Evolutionary conservation across 1,284 basidiomycete genomes (phyloP).

Genomic region (Tylopilus sp.): DNA sequence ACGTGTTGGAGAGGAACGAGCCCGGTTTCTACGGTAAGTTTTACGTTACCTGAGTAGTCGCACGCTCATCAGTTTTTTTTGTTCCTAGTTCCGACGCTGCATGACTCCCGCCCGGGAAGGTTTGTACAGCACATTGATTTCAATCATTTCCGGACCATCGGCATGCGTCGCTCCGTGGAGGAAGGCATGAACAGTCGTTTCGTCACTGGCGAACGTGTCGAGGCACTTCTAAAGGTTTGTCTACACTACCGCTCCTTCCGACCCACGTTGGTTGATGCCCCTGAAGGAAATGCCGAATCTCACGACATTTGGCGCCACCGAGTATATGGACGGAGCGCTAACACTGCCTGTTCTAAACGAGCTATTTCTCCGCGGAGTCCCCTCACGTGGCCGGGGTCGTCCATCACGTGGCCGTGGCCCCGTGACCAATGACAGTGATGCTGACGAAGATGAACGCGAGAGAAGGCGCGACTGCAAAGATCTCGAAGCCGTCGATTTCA

Average conservation of each 20-base stretch:
- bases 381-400: constrained; percentile 65
- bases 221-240: constrained; percentile 76
- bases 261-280: constrained; percentile 16
- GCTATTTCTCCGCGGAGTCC: constrained; percentile 77
- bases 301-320: constrained; percentile 83
- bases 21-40: constrained; percentile 63
- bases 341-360: constrained; percentile 81
- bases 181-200: constrained; percentile 89
- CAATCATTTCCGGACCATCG: constrained; percentile 92
- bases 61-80: constrained; percentile 3
- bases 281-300: constrained; percentile 82
- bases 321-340: constrained; percentile 93
- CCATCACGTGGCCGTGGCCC: constrained; percentile 65
- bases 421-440: constrained; percentile 47
- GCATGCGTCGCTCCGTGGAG: constrained; percentile 88
- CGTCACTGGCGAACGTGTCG: constrained; percentile 86
- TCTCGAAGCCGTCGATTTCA: constrained; percentile 88
- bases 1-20: constrained; percentile 58
- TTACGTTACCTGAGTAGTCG: neutral
- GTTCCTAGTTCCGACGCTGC: constrained; percentile 62
- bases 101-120: constrained; percentile 73
- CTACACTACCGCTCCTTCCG: constrained; percentile 1
- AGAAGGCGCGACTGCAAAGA: constrained; percentile 75
- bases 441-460: constrained; percentile 71
- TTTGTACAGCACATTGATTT: constrained; percentile 83